Conservation (phyloP, 768 basidiomycete species). For the Thelephora ganbajun region DNA sequence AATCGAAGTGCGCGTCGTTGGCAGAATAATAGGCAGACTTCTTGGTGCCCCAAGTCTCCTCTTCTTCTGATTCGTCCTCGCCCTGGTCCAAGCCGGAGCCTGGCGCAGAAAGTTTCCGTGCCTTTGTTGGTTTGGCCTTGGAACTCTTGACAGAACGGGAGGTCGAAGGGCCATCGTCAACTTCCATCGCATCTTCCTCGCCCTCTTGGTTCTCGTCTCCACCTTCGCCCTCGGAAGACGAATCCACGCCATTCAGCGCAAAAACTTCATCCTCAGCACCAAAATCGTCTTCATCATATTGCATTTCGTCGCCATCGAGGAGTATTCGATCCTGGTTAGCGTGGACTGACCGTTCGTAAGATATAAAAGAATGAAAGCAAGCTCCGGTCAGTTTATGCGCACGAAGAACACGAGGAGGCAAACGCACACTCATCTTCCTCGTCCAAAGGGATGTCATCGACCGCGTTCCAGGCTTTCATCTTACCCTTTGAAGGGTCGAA, state of each 20-base stretch:
- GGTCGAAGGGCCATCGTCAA: constrained; percentile 19
- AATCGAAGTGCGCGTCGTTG: constrained; percentile 67
- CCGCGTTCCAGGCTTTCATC: constrained; percentile 53
- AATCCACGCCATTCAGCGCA: constrained; percentile 42
- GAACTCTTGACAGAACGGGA: constrained; percentile 3
- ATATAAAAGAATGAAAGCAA: background rate
- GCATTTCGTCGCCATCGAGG: constrained; percentile 42
- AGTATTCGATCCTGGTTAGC: constrained; percentile 62
- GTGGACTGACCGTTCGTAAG: constrained; percentile 37
- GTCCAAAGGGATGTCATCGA: constrained; percentile 58
- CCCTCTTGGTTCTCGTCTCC: constrained; percentile 35
- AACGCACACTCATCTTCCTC: constrained; percentile 68
- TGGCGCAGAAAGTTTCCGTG: constrained; percentile 4
- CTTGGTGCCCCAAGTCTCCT: constrained; percentile 73
- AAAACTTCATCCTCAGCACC: constrained; percentile 78
- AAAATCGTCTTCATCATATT: constrained; percentile 29
- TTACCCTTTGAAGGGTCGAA: constrained; percentile 36
- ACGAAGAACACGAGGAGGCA: background rate
- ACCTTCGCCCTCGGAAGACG: constrained; percentile 17
- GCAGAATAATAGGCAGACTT: constrained; percentile 79
- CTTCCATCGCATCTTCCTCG: constrained; percentile 25
- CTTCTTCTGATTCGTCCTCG: constrained; percentile 23
- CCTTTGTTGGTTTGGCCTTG: constrained; percentile 15
- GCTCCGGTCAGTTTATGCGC: background rate
- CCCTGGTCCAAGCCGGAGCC: constrained; percentile 12